Evolutionary conservation across 306 rosid species (phyloP).

Genomic region (Sechiopsis laciniata): DNA sequence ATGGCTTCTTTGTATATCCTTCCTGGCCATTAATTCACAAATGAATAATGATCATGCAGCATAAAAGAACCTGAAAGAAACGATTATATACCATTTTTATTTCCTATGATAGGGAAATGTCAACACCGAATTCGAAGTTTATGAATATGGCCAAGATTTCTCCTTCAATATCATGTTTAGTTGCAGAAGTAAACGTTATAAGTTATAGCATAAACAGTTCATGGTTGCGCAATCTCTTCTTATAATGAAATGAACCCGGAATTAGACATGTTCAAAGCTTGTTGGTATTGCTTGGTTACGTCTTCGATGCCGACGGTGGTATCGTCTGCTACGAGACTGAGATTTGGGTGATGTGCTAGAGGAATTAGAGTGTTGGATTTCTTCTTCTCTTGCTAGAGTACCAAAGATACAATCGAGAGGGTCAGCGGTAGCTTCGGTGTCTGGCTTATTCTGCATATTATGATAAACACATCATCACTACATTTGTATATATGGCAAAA

Average conservation of each 20-base stretch:
- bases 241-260: slow-evolving; percentile 18
- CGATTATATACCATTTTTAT: neutral
- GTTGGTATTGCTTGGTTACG: slow-evolving; percentile 35
- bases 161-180: no score
- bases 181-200: neutral
- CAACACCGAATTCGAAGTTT: neutral
- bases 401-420: slow-evolving; percentile 69
- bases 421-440: slow-evolving; percentile 35
- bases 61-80: neutral
- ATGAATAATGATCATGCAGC: neutral
- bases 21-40: neutral
- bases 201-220: neutral
- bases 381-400: slow-evolving; percentile 42
- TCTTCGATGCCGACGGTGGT: slow-evolving; percentile 56
- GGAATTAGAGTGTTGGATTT: slow-evolving; percentile 27
- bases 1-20: neutral
- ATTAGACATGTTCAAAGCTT: slow-evolving; percentile 24
- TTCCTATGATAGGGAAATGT: neutral
- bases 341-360: slow-evolving; percentile 28
- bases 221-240: neutral
- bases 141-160: neutral
- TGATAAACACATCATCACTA: neutral
- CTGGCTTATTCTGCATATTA: slow-evolving; percentile 35
- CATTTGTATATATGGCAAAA: no score
- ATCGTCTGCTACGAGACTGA: slow-evolving; percentile 47